Evolutionary conservation across 2,329 filamentous ascomycete species (phyloP), one percentile per base, ranked within the genome.

Genomic region (Albophoma yamanashiensis): DNA sequence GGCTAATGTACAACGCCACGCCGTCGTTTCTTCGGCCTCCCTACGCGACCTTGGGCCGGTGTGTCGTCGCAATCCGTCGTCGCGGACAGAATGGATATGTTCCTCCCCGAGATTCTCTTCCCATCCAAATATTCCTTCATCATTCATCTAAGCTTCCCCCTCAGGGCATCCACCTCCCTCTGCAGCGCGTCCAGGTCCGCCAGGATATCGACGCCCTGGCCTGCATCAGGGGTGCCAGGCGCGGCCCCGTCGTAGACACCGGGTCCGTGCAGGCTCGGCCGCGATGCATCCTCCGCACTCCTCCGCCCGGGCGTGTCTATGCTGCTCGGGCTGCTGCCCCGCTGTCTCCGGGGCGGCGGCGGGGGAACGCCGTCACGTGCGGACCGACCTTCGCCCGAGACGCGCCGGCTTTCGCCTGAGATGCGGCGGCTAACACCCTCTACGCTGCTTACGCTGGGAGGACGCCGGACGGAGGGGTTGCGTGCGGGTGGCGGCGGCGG

Each of bases 141-240:
- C 36, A 7, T 4, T 70, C 64, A 71, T 36, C 62, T 62, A 53
- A 72, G 42, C 64, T 72, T 69, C 25, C 73, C 74, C 58, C 73
- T 68, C 53, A 88, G 68, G 4, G 83, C 88, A 73, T 93, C 89
- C 45, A 93, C 89, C 68, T 93, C 89, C 68, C 82, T 82, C 73
- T 91, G 89, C 63, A 93, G 73, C 27, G 85, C 85, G 55, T 84
- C 82, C 59, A 93, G 73, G 69, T 92, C 88, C 1, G 88, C 88
- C 64, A 93, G 72, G 61, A 92, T 90, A 67, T 89, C 83, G 50
- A 75, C 64, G 60, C 76, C 69, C 68, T 77, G 69, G 65, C 73
- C 70, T 22, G 66, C 12, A 58, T 67, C 64, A 39, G 63, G 42
- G 60, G 64, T 61, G 31, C 60, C 59, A 55, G 63, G 15, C 17